These are phyloP conservation scores for Boletus edulis DNA, from an alignment of 768 basidiomycete species.

Conservation along the genomic window DNA sequence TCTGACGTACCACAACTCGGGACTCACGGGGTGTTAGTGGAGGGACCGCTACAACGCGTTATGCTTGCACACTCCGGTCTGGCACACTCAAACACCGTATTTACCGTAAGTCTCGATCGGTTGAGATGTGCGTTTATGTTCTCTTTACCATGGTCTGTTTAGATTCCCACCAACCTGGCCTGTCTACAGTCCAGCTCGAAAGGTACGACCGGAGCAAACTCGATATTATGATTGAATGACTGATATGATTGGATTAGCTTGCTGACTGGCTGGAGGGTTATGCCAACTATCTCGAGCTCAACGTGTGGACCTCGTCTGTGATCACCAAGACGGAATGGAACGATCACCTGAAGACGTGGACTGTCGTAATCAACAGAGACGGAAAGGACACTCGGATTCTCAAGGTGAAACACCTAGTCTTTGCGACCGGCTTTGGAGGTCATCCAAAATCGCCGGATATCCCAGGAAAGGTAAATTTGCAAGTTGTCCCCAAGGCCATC, in stretches of 20 bases:
- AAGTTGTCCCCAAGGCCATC: constrained; percentile 16
- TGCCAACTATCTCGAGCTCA: constrained; percentile 54
- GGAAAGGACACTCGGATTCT: constrained; percentile 35
- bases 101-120: constrained; percentile 38
- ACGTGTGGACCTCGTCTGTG: constrained; percentile 57
- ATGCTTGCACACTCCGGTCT: constrained; percentile 52
- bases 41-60: constrained; percentile 57
- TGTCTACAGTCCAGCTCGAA: constrained; percentile 46
- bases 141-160: background rate
- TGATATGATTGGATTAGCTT: constrained; percentile 35
- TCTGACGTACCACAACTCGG: background rate
- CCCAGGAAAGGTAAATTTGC: constrained; percentile 40
- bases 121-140: background rate
- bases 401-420: constrained; percentile 49
- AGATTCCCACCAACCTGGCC: constrained; percentile 60
- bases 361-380: constrained; percentile 37
- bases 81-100: constrained; percentile 58
- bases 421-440: constrained; percentile 53
- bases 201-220: constrained; percentile 32
- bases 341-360: constrained; percentile 41
- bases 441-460: constrained; percentile 43
- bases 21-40: constrained; percentile 36
- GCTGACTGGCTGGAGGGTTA: constrained; percentile 68
- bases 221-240: background rate
- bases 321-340: constrained; percentile 40